Base-by-base conservation (phyloP, 1,139 yeast genomes). In the Taiozyma sp. region DNA sequence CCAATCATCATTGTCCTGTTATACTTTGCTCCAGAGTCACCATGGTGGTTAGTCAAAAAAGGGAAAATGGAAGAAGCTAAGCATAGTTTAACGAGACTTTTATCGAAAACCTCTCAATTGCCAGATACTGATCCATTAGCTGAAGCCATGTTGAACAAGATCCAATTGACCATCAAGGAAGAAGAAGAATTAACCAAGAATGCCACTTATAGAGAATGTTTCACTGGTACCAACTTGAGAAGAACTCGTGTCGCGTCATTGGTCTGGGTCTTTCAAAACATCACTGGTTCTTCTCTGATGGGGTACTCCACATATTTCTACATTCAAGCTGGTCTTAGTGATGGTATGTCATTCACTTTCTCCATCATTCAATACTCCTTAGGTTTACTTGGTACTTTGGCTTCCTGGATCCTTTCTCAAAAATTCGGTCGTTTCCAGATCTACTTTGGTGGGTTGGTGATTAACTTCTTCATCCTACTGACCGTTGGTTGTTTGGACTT, bases 21-120 rank as follows among this genome's bases (percentile, higher is more conserved):
- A 66, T 58, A 68, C 51, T 63, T 78, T 51, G 74, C 80, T 51
- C 84, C 85, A 41, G 84, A 80, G 60, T 72, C 83, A 28, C 85
- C 85, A 46, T 78, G 72, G 66, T 59, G 62, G 62, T 43, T 59
- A 14, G 52, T 53, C 4, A 59, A 54, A 45, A 54, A 52, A 28
- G 50, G 52, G 5, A 51, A 44, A 32, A n/a, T 46, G 1, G 38
- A 45, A 10, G 56, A 59, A 28, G 60, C 62, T 24, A 55, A 48
- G 46, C 19, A 36, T 3, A 44, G 51, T 16, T 38, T 58, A n/a
- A 48, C 23, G 40, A 49, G 47, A 34, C 12, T 47, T 9, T 40
- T 58, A 3, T 41, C 54, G 7, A 47, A 50, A 8, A 51, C 46
- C 36, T 14, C 47, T 3, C 39, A 52, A 4, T 27, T 52, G 23